Conservation (phyloP, 169 alveolate genomes). For the Ichthyophthirius multifiliis region DNA sequence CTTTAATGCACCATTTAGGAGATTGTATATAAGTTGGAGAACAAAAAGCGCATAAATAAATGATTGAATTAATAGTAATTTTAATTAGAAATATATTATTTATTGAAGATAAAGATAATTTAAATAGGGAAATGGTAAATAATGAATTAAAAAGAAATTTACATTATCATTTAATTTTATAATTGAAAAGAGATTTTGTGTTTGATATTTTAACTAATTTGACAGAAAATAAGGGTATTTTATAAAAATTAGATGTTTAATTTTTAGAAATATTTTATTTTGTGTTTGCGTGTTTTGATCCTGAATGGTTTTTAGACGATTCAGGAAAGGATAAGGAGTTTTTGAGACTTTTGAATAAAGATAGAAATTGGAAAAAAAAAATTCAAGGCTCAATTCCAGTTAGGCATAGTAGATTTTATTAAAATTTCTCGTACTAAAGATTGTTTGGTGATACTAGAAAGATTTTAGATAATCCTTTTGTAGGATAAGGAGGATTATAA, state of each 20-base stretch:
- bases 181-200: constrained; percentile 15
- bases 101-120: constrained; percentile 35
- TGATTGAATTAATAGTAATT: constrained; percentile 42
- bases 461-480: background rate
- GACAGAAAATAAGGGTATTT: constrained; percentile 31
- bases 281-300: constrained; percentile 22
- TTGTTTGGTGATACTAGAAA: background rate
- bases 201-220: constrained; percentile 41
- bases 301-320: background rate
- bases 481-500: no score
- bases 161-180: constrained; percentile 9
- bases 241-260: constrained; percentile 16
- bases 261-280: constrained; percentile 41
- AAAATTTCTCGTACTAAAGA: background rate
- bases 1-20: constrained; percentile 39
- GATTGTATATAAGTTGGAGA: constrained; percentile 25
- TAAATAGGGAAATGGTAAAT: background rate
- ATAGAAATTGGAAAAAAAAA: background rate
- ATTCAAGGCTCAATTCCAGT: background rate
- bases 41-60: constrained; percentile 30
- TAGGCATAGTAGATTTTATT: background rate
- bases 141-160: constrained; percentile 2
- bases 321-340: background rate
- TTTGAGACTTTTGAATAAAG: background rate
- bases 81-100: constrained; percentile 33